These are phyloP conservation scores for Phallus indusiatus DNA, from an alignment of 768 basidiomycete genomes.

Conservation along the genomic window DNA sequence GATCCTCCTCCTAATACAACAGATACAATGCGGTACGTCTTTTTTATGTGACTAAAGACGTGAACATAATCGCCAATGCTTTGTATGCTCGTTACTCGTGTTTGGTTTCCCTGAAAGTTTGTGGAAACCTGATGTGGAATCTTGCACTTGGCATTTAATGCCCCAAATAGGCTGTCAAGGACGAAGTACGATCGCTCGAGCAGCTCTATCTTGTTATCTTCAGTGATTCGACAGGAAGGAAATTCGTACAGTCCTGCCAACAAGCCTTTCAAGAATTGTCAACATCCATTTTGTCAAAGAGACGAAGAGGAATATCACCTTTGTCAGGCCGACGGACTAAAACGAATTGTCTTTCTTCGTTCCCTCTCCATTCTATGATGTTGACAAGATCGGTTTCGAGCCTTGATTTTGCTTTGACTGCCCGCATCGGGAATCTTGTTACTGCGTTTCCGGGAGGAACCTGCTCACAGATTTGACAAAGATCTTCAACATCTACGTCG, in stretches of 20 bases:
- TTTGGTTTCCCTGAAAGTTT: too few species aligned
- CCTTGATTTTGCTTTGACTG: slow-evolving; percentile 69
- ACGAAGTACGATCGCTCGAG: slow-evolving; percentile 25
- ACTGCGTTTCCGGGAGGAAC: slow-evolving; percentile 36
- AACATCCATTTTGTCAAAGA: background rate
- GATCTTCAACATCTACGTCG: slow-evolving; percentile 64
- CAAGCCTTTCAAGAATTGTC: slow-evolving; percentile 46
- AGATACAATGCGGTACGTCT: slow-evolving; percentile 75
- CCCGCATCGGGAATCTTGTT: slow-evolving; percentile 82
- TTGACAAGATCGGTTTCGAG: slow-evolving; percentile 81
- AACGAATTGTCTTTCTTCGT: slow-evolving; percentile 51
- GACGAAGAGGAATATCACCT: slow-evolving; percentile 43
- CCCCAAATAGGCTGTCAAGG: slow-evolving; percentile 31
- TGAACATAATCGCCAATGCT: slow-evolving; percentile 63
- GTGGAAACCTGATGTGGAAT: background rate
- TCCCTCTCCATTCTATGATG: slow-evolving; percentile 68
- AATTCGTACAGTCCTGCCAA: slow-evolving; percentile 88
- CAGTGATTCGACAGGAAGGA: slow-evolving; percentile 33
- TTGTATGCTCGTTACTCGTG: slow-evolving; percentile 32
- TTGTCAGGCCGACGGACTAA: slow-evolving; percentile 69
- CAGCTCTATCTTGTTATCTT: background rate
- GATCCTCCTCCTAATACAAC: slow-evolving; percentile 51
- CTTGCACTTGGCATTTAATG: slow-evolving; percentile 11
- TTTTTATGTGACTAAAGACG: slow-evolving; percentile 83
- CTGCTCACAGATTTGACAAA: slow-evolving; percentile 60